Evolutionary conservation across 1,284 basidiomycete genomes (phyloP), one percentile per base, ranked within the genome.

Genomic region (Malassezia sympodialis): DNA sequence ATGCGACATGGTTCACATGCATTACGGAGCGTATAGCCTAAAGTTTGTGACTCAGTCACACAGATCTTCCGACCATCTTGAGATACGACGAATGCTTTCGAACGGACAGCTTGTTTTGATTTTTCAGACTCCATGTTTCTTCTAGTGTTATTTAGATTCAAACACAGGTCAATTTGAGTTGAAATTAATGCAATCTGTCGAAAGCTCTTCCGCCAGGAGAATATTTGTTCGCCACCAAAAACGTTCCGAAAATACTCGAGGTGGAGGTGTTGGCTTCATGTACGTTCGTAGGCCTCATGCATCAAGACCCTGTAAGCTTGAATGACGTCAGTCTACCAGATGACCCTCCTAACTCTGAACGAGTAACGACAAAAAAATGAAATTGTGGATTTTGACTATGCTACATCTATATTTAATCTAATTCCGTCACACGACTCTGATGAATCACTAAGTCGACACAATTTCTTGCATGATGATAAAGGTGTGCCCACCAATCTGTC

Each of bases 1-100:
- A 8, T 27, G 2, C 55, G 42, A 19, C 55, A 57, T 23, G 27
- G 34, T 11, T 57, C 55, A 24, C 49, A 52, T 1, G 49, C 40
- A 8, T 17, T 37, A 7, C 49, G 58, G 1, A 56, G 27, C 14
- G 24, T 14, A 35, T 41, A 30, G 12, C 39, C 39, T 15, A 41
- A 26, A 6, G 15, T 21, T 21, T 32, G 17, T 5, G 48, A 35
- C n/a, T 49, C 48, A 6, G 21, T 3, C 15, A 41, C 19, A 14
- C 8, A 7, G 3, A 49, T 27, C 8, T 31, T 23, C 23, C 28
- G 23, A 12, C 48, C 48, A 39, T 49, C 34, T 4, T 32, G 21
- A 4, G 11, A 37, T 10, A 37, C 15, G 15, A 28, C 41, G 15
- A 27, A 43, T 17, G 12, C 24, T 17, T 43, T 27, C 19, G 37